A percentile compares a stretch with the other conserved stretches of the same genome.
These are phyloP conservation scores for Saccharomycopsis oosterbeekiorum DNA, from an alignment of 805 yeast genomes.

Conservation along the genomic window DNA sequence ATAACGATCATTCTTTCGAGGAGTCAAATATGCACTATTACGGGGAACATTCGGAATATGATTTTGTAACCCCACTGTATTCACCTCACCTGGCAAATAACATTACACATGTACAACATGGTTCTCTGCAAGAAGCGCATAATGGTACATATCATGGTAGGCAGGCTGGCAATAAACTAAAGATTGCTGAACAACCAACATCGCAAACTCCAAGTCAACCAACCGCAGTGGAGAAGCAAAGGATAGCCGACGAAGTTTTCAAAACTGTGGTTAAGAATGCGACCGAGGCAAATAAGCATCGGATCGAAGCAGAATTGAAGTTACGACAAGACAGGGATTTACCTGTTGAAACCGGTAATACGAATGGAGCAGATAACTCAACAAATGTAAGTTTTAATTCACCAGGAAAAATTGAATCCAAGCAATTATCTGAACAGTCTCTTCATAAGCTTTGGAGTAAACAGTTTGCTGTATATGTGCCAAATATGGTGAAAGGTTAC, in stretches of 20 bases:
- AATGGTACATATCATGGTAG: not conserved
- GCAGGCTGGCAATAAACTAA: not conserved
- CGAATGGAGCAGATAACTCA: not conserved
- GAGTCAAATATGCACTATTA: not conserved
- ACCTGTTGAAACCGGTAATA: not conserved
- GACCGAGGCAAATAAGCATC: not conserved
- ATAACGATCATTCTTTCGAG: not conserved
- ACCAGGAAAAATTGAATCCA: constrained; percentile 3
- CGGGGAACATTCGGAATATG: not conserved
- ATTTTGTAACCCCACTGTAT: not conserved
- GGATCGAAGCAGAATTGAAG: not conserved
- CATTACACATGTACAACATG: not conserved
- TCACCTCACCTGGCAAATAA: not conserved
- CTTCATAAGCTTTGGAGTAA: constrained; percentile 26
- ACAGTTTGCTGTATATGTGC: constrained; percentile 63
- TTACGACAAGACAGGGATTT: not conserved
- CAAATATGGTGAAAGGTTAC: constrained; percentile 64
- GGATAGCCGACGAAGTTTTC: not conserved
- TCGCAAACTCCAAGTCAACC: not conserved
- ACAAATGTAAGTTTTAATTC: not conserved
- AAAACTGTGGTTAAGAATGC: not conserved
- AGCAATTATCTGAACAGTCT: constrained; percentile 20
- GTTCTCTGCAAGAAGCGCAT: not conserved
- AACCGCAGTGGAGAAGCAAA: not conserved
- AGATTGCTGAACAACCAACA: not conserved